phyloP scores from a whole-genome alignment of 1,284 basidiomycete species.

The Leccinum subfulvum region DNA sequence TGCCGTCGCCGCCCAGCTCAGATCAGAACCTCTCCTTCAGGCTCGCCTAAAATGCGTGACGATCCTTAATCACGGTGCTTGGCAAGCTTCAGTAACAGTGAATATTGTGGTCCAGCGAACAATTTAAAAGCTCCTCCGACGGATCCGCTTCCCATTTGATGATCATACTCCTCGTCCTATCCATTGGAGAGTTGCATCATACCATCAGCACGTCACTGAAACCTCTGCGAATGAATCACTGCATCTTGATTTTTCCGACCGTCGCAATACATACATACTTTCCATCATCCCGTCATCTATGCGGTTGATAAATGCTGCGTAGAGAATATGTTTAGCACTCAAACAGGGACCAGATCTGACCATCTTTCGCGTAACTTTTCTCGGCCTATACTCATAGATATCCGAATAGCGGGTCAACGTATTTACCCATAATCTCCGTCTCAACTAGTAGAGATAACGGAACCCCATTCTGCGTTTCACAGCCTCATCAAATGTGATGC shows the following conservation, averaged over 20 bases:
- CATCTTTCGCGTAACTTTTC: background rate
- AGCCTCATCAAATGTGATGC: slow-evolving; percentile 33
- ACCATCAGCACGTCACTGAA: background rate
- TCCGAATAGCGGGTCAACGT: background rate
- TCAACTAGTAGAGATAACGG: slow-evolving; percentile 1
- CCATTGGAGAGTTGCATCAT: background rate
- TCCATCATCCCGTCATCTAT: background rate
- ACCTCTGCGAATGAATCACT: background rate
- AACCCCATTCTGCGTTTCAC: slow-evolving; percentile 1
- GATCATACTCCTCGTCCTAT: background rate
- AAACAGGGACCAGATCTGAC: background rate
- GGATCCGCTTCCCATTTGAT: background rate
- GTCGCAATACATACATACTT: background rate
- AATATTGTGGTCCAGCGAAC: too few species aligned
- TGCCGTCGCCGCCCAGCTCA: background rate
- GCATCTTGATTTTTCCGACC: background rate
- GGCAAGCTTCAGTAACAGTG: too few species aligned
- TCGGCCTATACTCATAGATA: background rate
- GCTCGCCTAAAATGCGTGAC: background rate
- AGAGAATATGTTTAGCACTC: background rate
- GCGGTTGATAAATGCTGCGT: background rate
- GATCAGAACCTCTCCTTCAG: background rate
- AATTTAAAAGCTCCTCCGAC: background rate
- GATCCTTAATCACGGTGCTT: background rate
- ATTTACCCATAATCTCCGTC: background rate